Percentiles rank a stretch among this genome's conserved stretches.
Evolutionary conservation across 2,329 filamentous ascomycete species (phyloP).

Genomic region (Fusarium sp.): DNA sequence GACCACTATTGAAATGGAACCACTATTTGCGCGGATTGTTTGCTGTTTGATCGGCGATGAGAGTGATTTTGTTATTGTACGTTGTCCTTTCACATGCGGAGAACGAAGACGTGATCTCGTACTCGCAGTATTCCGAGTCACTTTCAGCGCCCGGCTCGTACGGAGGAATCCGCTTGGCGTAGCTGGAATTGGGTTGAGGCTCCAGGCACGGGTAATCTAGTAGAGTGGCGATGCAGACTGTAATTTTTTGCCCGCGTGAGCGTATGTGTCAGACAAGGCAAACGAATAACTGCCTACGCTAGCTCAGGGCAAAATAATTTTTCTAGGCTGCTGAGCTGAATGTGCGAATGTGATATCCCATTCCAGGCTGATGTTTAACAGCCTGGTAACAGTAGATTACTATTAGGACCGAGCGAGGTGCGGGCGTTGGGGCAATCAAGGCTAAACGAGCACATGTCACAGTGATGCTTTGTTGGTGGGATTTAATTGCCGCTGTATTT

Average conservation of each 20-base stretch:
- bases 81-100: not conserved
- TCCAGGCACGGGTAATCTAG: slow-evolving; percentile 2
- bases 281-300: slow-evolving; percentile 11
- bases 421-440: slow-evolving; percentile 13
- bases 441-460: not conserved
- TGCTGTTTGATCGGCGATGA: slow-evolving; percentile 1
- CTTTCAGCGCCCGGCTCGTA: slow-evolving; percentile 29
- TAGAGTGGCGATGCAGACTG: slow-evolving; percentile 23
- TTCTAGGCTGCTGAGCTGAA: slow-evolving; percentile 15
- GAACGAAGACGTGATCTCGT: slow-evolving; percentile 11
- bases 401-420: not conserved
- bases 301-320: slow-evolving; percentile 1
- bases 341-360: slow-evolving; percentile 1
- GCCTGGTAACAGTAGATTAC: not conserved
- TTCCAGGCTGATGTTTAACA: slow-evolving; percentile 13
- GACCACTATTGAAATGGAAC: slow-evolving; percentile 1
- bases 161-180: slow-evolving; percentile 25
- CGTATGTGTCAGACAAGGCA: slow-evolving; percentile 21
- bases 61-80: not conserved
- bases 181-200: slow-evolving; percentile 16
- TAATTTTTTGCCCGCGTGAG: slow-evolving; percentile 13
- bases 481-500: slow-evolving; percentile 5
- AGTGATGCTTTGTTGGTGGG: not conserved
- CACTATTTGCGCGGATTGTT: slow-evolving; percentile 2
- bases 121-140: slow-evolving; percentile 11